A percentile compares a stretch with the other conserved stretches of the same genome.
Evolutionary conservation across 176 grass and related monocot genomes (phyloP).

Genomic region (Phoenix roebelenii): DNA sequence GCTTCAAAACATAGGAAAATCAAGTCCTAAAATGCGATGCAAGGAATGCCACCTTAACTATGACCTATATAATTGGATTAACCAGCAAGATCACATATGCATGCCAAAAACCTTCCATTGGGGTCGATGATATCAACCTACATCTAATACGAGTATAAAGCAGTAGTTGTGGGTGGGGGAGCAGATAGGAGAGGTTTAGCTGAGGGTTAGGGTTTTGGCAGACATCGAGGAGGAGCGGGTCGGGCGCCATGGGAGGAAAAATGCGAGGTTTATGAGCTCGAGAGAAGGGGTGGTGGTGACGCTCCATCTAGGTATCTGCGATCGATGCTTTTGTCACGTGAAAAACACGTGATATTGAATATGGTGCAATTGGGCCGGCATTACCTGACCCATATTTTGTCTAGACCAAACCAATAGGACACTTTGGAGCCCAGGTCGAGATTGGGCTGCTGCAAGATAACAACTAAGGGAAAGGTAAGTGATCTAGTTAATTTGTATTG

Average conservation of each 20-base stretch:
- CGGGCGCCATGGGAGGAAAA: conserved; percentile 20
- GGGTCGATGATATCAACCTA: conserved; percentile 97
- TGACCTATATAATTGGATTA: conserved; percentile 77
- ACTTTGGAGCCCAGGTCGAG: no score
- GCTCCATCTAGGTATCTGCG: no score
- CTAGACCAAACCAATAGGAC: no score
- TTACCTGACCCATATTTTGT: no score
- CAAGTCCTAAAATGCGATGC: no score
- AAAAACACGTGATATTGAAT: no score
- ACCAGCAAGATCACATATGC: conserved; percentile 65
- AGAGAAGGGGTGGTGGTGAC: no score
- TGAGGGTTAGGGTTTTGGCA: neutral
- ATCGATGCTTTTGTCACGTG: no score
- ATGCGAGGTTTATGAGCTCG: neutral
- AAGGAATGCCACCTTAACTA: conserved; percentile 56
- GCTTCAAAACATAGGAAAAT: neutral
- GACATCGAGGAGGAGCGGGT: conserved; percentile 8
- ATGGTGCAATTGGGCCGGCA: no score
- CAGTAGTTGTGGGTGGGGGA: conserved; percentile 43
- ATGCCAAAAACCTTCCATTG: conserved; percentile 74
- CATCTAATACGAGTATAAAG: conserved; percentile 1
- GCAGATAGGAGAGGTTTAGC: conserved; percentile 6
- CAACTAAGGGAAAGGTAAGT: no score
- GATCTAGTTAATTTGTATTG: no score
- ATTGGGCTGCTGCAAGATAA: no score